These are phyloP conservation scores for Lepidium africanum DNA, from an alignment of 345 rosid genomes.

Conservation along the genomic window DNA sequence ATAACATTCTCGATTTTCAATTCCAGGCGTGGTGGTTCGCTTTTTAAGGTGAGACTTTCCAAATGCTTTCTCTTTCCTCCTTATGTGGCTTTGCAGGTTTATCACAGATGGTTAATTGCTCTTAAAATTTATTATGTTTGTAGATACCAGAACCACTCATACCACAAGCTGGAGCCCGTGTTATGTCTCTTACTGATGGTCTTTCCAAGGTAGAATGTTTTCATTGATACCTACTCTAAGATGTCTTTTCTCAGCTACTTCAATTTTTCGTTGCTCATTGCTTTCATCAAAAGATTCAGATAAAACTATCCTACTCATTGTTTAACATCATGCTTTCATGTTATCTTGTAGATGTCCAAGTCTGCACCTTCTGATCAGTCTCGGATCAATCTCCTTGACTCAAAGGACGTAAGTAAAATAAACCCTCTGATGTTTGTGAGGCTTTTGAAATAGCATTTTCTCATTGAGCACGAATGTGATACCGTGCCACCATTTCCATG, in stretches of 20 bases:
- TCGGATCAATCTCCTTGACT: constrained; percentile 88
- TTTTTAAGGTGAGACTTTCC: constrained; percentile 61
- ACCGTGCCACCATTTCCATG: neutral
- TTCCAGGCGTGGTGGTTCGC: constrained; percentile 65
- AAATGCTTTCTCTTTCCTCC: constrained; percentile 13
- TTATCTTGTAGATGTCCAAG: constrained; percentile 79
- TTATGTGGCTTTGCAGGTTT: constrained; percentile 20
- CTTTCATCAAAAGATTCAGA: neutral
- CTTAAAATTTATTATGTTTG: constrained; percentile 9
- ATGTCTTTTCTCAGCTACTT: neutral
- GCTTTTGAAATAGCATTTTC: neutral
- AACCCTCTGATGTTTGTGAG: neutral
- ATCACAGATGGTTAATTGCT: neutral
- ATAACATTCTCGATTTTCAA: constrained; percentile 15
- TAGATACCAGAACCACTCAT: constrained; percentile 89
- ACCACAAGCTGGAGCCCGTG: constrained; percentile 79
- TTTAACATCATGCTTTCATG: neutral
- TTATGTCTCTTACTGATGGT: constrained; percentile 93
- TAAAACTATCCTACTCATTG: neutral
- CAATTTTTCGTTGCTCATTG: neutral
- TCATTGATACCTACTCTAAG: neutral
- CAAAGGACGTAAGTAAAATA: constrained; percentile 69
- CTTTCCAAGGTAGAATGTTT: constrained; percentile 59
- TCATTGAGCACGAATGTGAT: neutral
- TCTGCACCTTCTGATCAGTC: constrained; percentile 93